Evolutionary conservation across 441 rosid species (phyloP), one percentile per base, ranked within the genome.

Genomic region (Capsella rubella): DNA sequence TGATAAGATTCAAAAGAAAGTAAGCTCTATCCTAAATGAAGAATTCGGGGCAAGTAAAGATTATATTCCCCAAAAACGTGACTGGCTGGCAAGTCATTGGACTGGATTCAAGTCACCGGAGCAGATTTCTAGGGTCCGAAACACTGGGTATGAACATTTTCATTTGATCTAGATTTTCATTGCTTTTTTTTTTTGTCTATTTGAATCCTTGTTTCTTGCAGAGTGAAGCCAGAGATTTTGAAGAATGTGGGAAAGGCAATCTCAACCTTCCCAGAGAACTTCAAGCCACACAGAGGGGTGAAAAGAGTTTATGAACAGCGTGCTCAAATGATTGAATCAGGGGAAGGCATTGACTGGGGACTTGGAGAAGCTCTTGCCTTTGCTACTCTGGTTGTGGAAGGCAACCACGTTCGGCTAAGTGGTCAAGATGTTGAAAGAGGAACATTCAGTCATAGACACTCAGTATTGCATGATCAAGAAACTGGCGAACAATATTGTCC

Each of bases 381-480:
- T 64, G 99, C 90, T 67, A 89, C 99, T 27, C 81, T 95, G 75
- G 75, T 95, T 10, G 84, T 84, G 40, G 99, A 95, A 87, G 99
- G 99, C 14, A 90, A 95, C 77, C 99, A 95, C 77, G 99, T 95
- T 43, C 84, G 99, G 55, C 78, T 95, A 77, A 95, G 99, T 54
- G 99, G 98, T 60, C 99, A 95, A 82, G 99, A 95, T 80, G 99
- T 95, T 29, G 98, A 95, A 84, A 84, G 99, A 85, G 99, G 99
- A 55, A 95, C 99, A 28, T 95, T 89, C 79, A 95, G 98, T 81
- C 96, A 95, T 64, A 83, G 99, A 27, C 99, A 92, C 73, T 82
- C 99, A 0, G 89, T 92, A 11, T 28, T 95, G 83, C 98, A 95
- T 56, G 96, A 95, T 84, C 99, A 95, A 63, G 93, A 87, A 76